Evolutionary conservation across 257 asterid species (phyloP), one percentile per base, ranked within the genome.

Genomic region (Handroanthus guayacan): DNA sequence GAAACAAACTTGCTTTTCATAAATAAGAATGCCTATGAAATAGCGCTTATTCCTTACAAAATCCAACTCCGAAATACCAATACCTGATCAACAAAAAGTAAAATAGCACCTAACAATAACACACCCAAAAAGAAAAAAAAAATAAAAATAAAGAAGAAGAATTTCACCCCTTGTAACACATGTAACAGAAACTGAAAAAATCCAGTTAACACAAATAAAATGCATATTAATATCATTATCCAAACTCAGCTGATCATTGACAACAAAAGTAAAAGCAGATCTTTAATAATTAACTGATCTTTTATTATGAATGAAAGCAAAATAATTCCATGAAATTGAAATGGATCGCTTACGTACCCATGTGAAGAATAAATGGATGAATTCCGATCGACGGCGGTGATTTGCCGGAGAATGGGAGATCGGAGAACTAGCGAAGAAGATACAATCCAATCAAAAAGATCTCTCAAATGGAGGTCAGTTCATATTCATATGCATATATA

Each of bases 261-360:
- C 39, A 48, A 80, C 61, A 57, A 80, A 57, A 80, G 81, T 77
- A 74, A 72, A 43, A 70, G 72, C 81, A 58, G 77, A 87, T 77
- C 85, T 84, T 79, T 71, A 25, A 25, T 25, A 25, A 25, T 25
- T 12, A 72, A 69, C 2, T 9, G 66, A 69, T 45, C 64, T 62
- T n/a, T 9, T 70, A 10, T 36, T 48, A 4, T 11, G 36, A 51
- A 54, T 5, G 18, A 79, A 68, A 13, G 20, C 38, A 16, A 50
- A 65, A 25, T 51, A 76, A 74, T 11, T 44, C 25, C 51, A n/a
- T 45, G 64, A 65, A 73, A 65, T 5, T 47, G 11, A 71, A 77
- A 70, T 48, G 74, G 83, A 87, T 86, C 89, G 17, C 14, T 48
- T 6, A 61, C 83, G 38, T 78, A 86, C 96, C 92, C 93, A 87